Percentiles rank a stretch among this genome's conserved stretches.
phyloP scores from a whole-genome alignment of 164 flowering plant genomes.

The Akebia trifoliata region DNA sequence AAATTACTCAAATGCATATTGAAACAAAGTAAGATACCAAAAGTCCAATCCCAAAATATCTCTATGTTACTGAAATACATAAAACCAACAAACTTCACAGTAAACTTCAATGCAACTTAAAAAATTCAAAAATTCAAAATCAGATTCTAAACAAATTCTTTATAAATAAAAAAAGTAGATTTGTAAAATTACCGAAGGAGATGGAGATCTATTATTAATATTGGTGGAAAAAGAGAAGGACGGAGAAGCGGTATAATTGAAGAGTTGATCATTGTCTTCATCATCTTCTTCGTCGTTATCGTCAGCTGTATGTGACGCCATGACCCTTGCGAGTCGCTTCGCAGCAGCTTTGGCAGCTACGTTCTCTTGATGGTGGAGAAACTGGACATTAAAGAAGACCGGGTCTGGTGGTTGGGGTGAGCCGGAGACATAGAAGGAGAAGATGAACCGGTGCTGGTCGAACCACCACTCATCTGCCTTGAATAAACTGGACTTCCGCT shows the following conservation, averaged over 20 bases:
- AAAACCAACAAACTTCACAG: no score
- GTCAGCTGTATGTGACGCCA: conserved; percentile 68
- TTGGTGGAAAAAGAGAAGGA: conserved; percentile 1
- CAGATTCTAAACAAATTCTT: neutral
- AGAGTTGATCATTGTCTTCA: conserved; percentile 63
- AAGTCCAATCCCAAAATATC: no score
- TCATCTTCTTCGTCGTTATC: conserved; percentile 57
- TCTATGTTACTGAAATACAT: no score
- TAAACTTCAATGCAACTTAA: neutral
- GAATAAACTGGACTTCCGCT: conserved; percentile 69
- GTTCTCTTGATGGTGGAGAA: conserved; percentile 72
- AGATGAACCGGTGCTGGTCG: conserved; percentile 73
- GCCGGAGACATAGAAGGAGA: conserved; percentile 87
- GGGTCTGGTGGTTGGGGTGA: conserved; percentile 24
- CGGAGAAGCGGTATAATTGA: no score
- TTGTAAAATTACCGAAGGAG: conserved; percentile 73
- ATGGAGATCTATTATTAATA: conserved; percentile 53
- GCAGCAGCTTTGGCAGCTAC: conserved; percentile 95
- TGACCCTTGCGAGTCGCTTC: conserved; percentile 82
- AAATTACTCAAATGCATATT: neutral
- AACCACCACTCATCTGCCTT: conserved; percentile 76
- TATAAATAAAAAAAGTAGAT: neutral
- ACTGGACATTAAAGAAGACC: conserved; percentile 24
- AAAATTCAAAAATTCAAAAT: no score
- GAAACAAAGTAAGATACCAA: no score